Percentiles rank a stretch among this genome's conserved stretches.
These are phyloP conservation scores for Davidsoniella virescens DNA, from an alignment of 2,329 filamentous ascomycete species.

Conservation along the genomic window DNA sequence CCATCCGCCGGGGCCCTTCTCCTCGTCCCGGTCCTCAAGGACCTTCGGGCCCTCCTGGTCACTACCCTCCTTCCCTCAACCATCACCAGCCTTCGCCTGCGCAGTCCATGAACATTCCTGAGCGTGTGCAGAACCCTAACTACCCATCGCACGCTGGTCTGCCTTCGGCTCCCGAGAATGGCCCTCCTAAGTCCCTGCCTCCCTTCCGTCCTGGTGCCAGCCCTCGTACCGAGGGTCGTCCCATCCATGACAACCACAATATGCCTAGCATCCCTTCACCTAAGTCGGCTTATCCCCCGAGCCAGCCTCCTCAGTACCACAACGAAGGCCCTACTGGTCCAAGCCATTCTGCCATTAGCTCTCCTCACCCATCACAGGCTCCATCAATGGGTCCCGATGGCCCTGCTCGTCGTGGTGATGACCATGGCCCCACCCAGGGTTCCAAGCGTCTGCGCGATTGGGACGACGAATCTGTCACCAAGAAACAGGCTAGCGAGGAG, in stretches of 20 bases:
- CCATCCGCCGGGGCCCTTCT: neutral
- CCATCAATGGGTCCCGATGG: conserved; percentile 44
- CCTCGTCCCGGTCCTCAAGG: conserved; percentile 14
- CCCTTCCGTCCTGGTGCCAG: conserved; percentile 58
- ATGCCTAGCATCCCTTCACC: conserved; percentile 55
- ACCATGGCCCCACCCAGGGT: conserved; percentile 63
- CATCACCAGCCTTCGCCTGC: conserved; percentile 21
- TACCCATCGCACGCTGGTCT: conserved; percentile 35
- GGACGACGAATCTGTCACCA: conserved; percentile 65
- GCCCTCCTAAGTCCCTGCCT: conserved; percentile 24
- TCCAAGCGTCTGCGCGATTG: conserved; percentile 82
- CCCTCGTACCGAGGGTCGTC: conserved; percentile 69
- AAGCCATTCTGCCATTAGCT: conserved; percentile 41
- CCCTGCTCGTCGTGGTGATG: conserved; percentile 41
- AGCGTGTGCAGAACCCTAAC: conserved; percentile 42
- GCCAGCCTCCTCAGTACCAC: conserved; percentile 46
- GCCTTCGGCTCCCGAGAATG: conserved; percentile 11
- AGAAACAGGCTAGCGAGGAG: conserved; percentile 83
- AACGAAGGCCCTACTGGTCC: conserved; percentile 38
- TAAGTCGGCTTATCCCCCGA: conserved; percentile 68
- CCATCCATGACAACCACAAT: conserved; percentile 58
- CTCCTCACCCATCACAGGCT: conserved; percentile 30
- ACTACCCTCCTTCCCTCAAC: conserved; percentile 21
- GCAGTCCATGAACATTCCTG: conserved; percentile 22
- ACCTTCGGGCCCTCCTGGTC: conserved; percentile 34